Base-by-base conservation (phyloP, 2,329 filamentous ascomycete species). In the Epichloe hybrida region DNA sequence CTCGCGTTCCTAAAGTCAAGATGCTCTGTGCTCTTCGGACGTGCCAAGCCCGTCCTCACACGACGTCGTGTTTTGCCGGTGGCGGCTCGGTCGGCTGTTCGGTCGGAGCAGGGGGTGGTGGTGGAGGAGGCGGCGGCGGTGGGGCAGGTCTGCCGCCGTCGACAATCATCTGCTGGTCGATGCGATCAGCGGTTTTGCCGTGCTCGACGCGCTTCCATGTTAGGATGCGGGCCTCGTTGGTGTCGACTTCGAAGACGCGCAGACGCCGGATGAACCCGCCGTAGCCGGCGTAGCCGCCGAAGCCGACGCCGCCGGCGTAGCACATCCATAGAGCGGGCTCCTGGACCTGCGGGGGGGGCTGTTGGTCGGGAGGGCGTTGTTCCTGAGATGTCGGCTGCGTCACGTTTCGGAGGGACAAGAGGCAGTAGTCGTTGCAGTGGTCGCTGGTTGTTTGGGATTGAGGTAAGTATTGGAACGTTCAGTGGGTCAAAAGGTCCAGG, bases 341-440 rank as follows among this genome's bases (percentile, higher is more conserved):
- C n/a, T 55, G 53, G 2, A 55, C 52, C 3, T 54, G 50, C 17
- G 50, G 52, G 3, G 2, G 52, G 2, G 52, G 50, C 20, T 52
- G 52, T n/a, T 50, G 38, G 36, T 52, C 52, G 17, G 49, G 46
- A 5, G 40, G 5, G 46, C 38, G 20, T 20, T 34, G 21, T n/a
- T 37, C 15, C 7, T 13, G 44, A 27, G 52, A 13, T 3, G 51
- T 52, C 21, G 54, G 35, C 40, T 56, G 53, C 3, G 54, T 55
- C 45, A 72, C 62, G 21, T 62, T 63, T 38, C 64, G 49, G 17
- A 62, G 66, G 1, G 77, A 81, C 8, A 96, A 75, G 55, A 86
- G 83, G 66, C 93, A 98, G 66, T 96, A 97, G 62, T 98, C 93
- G 64, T 98, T 98, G 57, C 86, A 91, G 63, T 98, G 93, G 62